Base-by-base conservation (phyloP, 768 basidiomycete species). In the Agaricus blazei region DNA sequence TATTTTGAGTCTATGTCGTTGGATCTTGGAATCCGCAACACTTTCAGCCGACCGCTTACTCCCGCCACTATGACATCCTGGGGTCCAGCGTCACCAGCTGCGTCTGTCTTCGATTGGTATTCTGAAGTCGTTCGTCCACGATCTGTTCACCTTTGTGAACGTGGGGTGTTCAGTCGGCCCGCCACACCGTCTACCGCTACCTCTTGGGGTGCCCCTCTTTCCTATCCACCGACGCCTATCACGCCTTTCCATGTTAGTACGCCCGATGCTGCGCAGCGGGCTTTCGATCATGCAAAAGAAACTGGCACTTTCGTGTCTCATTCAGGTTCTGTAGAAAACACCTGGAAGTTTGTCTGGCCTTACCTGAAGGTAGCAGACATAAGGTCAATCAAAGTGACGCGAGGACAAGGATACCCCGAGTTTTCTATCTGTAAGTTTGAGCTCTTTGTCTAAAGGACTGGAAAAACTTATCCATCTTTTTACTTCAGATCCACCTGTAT, bases 101-200 rank as follows among this genome's bases (percentile, higher is more conserved):
- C 28, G 34, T 50, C 58, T 14, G 37, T 49, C 24, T 47, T 14
- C 12, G 45, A 26, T 9, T 53, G 36, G 37, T 37, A 58, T 43
- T 37, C 28, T 4, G 57, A 58, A 24, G 29, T 36, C 14, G 29
- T 29, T 12, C 29, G 52, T 23, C 52, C 56, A 3, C 23, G 8
- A 31, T 60, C 59, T 11, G 44, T 60, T 23, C 59, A 60, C 43
- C 55, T 60, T 27, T 40, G 52, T 15, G 52, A 57, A 9, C 54
- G 59, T 26, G 59, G 56, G 5, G 52, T 50, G 11, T 60, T 57
- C 48, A 60, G 56, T 27, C 52, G 45, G 4, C 84, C 84, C 1
- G 68, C 68, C 3, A 81, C 82, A 23, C 81, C 79, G 15, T 69
- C 70, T 28, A 80, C 77, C 3, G 75, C 77, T 15, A 79, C 80